Evolutionary conservation across 2,329 filamentous ascomycete species (phyloP).

Genomic region (Claviceps sorghi): DNA sequence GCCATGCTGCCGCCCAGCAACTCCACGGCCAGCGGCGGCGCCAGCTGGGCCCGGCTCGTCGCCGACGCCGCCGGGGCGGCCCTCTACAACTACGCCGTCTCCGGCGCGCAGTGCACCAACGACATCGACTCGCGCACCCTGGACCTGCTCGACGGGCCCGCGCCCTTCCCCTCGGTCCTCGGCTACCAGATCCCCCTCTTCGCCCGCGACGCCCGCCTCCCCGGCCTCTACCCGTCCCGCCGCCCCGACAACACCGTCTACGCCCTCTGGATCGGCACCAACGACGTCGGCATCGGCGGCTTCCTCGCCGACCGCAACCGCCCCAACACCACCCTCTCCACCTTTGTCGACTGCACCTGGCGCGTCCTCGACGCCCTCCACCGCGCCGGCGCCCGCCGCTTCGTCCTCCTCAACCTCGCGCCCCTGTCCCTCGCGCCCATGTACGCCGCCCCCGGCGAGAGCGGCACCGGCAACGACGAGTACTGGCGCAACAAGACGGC

Average conservation of each 20-base stretch:
- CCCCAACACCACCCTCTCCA: constrained; percentile 41
- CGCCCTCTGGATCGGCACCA: constrained; percentile 68
- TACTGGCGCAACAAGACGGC: constrained; percentile 32
- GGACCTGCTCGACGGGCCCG: no score
- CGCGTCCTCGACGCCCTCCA: constrained; percentile 48
- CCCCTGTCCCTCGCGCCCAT: constrained; percentile 54
- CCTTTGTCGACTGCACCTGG: constrained; percentile 57
- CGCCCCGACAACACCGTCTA: constrained; percentile 51
- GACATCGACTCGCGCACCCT: constrained; percentile 44
- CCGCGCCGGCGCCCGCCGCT: constrained; percentile 49
- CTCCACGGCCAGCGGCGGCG: constrained; percentile 47
- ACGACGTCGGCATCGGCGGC: constrained; percentile 53
- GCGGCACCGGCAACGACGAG: constrained; percentile 9
- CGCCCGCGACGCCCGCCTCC: no score
- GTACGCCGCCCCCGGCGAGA: constrained; percentile 29
- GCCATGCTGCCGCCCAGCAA: constrained; percentile 29
- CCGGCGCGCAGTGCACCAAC: constrained; percentile 60
- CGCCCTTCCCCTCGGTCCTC: constrained; percentile 45
- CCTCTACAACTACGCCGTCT: constrained; percentile 56
- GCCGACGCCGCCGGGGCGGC: constrained; percentile 41
- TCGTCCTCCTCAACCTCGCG: constrained; percentile 55
- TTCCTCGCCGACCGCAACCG: constrained; percentile 53
- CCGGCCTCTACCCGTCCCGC: constrained; percentile 26
- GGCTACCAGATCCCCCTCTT: constrained; percentile 52
- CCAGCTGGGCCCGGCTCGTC: constrained; percentile 55